These are phyloP conservation scores for Clonostachys sp. DNA, from an alignment of 2,329 filamentous ascomycete genomes.

Conservation along the genomic window DNA sequence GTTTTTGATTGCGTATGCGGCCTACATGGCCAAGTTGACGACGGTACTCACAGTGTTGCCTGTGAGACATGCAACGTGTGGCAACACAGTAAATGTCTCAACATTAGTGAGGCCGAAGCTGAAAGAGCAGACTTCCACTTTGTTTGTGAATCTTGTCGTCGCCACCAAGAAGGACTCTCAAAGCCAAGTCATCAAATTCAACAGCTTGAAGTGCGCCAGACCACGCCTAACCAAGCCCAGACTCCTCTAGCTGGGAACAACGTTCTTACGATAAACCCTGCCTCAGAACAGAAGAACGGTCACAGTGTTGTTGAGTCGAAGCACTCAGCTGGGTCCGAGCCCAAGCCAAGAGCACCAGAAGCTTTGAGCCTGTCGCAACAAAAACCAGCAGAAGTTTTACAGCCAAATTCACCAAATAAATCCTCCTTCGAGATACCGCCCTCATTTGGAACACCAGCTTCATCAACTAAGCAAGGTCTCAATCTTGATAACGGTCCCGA, in stretches of 20 bases:
- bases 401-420: not conserved
- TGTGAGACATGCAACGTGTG: constrained; percentile 94
- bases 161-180: constrained; percentile 61
- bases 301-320: no score
- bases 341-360: no score
- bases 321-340: no score
- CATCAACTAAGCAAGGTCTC: constrained; percentile 9
- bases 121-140: constrained; percentile 86
- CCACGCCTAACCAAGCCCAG: no score
- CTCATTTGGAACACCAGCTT: constrained; percentile 6
- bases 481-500: constrained; percentile 10
- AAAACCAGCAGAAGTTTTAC: no score
- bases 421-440: not conserved
- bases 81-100: constrained; percentile 93
- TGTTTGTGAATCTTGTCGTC: constrained; percentile 73
- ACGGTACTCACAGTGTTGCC: constrained; percentile 88
- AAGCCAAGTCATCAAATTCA: constrained; percentile 50
- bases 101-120: constrained; percentile 72
- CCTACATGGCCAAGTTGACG: constrained; percentile 86
- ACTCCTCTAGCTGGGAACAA: no score
- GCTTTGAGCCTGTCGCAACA: no score
- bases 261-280: no score
- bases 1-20: constrained; percentile 94
- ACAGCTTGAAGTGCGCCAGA: constrained; percentile 10
- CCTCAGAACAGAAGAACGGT: no score